Evolutionary conservation across 805 yeast species (phyloP), one percentile per base, ranked within the genome.

Genomic region (Saturnispora gosingensis): DNA sequence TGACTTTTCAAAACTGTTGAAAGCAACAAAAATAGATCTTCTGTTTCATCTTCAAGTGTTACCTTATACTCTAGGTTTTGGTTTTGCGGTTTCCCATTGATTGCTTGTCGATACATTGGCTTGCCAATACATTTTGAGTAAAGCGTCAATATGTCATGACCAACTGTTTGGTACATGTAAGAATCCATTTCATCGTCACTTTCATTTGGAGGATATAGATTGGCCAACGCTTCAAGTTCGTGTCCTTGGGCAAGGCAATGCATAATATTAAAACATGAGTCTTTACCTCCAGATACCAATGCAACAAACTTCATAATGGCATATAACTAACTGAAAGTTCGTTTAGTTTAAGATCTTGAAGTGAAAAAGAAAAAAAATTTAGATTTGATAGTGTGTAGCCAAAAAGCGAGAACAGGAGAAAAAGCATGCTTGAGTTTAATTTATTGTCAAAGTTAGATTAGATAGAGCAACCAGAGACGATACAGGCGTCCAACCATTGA

Each of bases 151-250:
- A 85, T 78, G 55, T 85, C 87, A 65, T 86, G 93, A 0, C 99
- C 99, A 7, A 93, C 98, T 0, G 99, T 93, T 67, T 93, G 99
- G 67, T 87, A 93, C 99, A 93, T 93, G 63, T 84, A 91, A 50
- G 96, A 87, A 65, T 93, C 97, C 50, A 93, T 69, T 65, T 93
- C 99, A 49, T 67, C 70, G 58, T 81, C 83, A 22, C 54, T 61
- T 28, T 45, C 43, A 18, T 56, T 68, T 9, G 58, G 72, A 1
- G 97, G 97, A 60, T 81, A 80, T 54, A 93, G 67, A 61, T 93
- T 93, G 0, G 89, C 98, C 45, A 91, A 67, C 1, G 96, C 97
- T 0, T 79, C 79, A 5, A 93, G 70, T 59, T 87, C 86, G 68
- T 93, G 99, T 13, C 95, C 96, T 49, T 85, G 80, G 3, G 77